Conservation (phyloP, 768 basidiomycete species). For the Tephrocybe sp. region DNA sequence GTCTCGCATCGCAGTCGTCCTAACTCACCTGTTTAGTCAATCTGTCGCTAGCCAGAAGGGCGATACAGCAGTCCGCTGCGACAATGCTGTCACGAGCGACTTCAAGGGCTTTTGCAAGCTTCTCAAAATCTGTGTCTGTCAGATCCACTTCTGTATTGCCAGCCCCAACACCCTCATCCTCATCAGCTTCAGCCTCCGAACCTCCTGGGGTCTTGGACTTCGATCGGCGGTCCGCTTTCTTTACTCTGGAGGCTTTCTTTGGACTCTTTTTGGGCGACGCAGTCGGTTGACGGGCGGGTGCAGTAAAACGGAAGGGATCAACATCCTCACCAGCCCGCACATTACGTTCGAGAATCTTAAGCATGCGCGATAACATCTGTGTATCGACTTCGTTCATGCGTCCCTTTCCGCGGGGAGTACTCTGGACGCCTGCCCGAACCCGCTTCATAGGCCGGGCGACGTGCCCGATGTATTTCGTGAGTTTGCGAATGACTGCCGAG, state of each 20-base stretch:
- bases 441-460: conserved; percentile 70
- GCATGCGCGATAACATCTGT: conserved; percentile 55
- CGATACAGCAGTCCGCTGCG: conserved; percentile 83
- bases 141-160: conserved; percentile 23
- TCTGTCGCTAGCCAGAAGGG: conserved; percentile 74
- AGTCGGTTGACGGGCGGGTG: conserved; percentile 15
- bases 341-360: conserved; percentile 80
- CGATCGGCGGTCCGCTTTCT: conserved; percentile 38
- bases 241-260: conserved; percentile 39
- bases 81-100: conserved; percentile 70
- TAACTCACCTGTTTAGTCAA: conserved; percentile 77
- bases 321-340: conserved; percentile 75
- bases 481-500: conserved; percentile 58
- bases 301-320: conserved; percentile 59
- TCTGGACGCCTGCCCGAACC: conserved; percentile 42
- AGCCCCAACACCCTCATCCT: conserved; percentile 21
- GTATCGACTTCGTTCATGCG: conserved; percentile 71
- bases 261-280: conserved; percentile 49
- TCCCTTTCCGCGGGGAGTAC: conserved; percentile 51
- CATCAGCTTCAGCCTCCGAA: conserved; percentile 31
- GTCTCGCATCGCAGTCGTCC: too few relatives aligned
- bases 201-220: conserved; percentile 41
- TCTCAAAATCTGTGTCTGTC: conserved; percentile 49
- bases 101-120: conserved; percentile 53
- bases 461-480: conserved; percentile 68